Conservation (phyloP, 768 basidiomycete genomes). For the Serendipita sp. region DNA sequence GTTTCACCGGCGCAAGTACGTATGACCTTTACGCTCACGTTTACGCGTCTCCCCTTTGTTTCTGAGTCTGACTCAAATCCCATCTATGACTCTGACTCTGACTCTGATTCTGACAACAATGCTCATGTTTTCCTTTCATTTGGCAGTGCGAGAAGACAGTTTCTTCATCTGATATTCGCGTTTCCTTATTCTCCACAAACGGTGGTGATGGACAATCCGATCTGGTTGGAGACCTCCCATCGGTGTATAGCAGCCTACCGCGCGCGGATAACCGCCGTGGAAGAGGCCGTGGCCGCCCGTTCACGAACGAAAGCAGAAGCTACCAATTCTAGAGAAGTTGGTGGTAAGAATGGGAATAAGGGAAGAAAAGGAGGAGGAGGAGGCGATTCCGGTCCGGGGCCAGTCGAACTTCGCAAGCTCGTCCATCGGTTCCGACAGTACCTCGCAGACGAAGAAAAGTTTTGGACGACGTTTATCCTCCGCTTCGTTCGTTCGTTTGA, state of each 20-base stretch:
- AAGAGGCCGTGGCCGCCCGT: slow-evolving; percentile 24
- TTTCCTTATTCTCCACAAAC: slow-evolving; percentile 57
- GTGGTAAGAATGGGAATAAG: slow-evolving; percentile 18
- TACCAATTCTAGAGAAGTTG: slow-evolving; percentile 21
- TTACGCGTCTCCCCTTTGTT: background rate
- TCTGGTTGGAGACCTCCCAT: slow-evolving; percentile 91
- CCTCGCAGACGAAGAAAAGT: slow-evolving; percentile 76
- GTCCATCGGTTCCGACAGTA: slow-evolving; percentile 81
- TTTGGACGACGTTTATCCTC: slow-evolving; percentile 69
- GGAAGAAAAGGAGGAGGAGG: slow-evolving; percentile 15
- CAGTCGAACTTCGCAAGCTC: slow-evolving; percentile 73
- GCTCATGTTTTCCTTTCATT: slow-evolving; percentile 3
- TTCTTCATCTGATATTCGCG: slow-evolving; percentile 50
- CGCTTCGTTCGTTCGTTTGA: slow-evolving; percentile 58
- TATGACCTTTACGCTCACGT: slow-evolving; percentile 16
- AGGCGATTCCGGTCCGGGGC: slow-evolving; percentile 32
- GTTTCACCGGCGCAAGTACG: slow-evolving; percentile 66
- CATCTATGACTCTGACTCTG: slow-evolving; percentile 9
- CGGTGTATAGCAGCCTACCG: slow-evolving; percentile 73
- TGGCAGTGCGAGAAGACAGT: slow-evolving; percentile 48
- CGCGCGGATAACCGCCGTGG: slow-evolving; percentile 48
- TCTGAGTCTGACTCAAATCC: background rate
- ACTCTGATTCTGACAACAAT: slow-evolving; percentile 6
- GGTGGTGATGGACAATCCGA: slow-evolving; percentile 62
- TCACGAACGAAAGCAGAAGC: background rate